These are phyloP conservation scores for Trichoderma koningii DNA, from an alignment of 2,329 filamentous ascomycete species.

Conservation along the genomic window DNA sequence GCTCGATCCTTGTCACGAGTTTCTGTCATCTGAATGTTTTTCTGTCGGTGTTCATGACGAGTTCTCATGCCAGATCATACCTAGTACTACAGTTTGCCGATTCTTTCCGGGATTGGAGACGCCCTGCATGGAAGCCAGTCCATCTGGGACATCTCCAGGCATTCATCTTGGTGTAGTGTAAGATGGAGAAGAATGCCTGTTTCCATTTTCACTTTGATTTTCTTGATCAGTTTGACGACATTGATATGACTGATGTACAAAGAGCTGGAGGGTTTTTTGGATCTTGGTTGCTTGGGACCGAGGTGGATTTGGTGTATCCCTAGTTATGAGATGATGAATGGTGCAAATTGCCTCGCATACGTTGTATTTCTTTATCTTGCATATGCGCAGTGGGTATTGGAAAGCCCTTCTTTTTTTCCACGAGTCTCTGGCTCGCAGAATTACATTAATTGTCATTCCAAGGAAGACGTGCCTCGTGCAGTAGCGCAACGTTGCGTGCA, in stretches of 20 bases:
- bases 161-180: constrained; percentile 4
- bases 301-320: not conserved
- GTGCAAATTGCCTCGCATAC: constrained; percentile 20
- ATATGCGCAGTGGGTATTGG: constrained; percentile 24
- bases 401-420: not conserved
- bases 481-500: constrained; percentile 1
- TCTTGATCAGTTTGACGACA: not conserved
- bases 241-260: constrained; percentile 9
- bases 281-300: not conserved
- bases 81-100: constrained; percentile 10
- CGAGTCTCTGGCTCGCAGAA: constrained; percentile 20
- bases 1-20: too few species aligned
- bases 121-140: constrained; percentile 16
- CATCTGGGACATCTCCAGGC: constrained; percentile 10
- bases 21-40: constrained; percentile 3
- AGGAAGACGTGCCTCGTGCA: constrained; percentile 11
- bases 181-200: not conserved
- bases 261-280: not conserved
- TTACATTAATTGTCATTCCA: constrained; percentile 14
- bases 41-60: constrained; percentile 4
- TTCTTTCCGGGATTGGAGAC: constrained; percentile 8
- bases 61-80: constrained; percentile 2
- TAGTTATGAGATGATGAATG: constrained; percentile 19
- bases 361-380: constrained; percentile 19
- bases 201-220: not conserved